These are phyloP conservation scores for Agrocybe praecox DNA, from an alignment of 768 basidiomycete genomes.

Conservation along the genomic window DNA sequence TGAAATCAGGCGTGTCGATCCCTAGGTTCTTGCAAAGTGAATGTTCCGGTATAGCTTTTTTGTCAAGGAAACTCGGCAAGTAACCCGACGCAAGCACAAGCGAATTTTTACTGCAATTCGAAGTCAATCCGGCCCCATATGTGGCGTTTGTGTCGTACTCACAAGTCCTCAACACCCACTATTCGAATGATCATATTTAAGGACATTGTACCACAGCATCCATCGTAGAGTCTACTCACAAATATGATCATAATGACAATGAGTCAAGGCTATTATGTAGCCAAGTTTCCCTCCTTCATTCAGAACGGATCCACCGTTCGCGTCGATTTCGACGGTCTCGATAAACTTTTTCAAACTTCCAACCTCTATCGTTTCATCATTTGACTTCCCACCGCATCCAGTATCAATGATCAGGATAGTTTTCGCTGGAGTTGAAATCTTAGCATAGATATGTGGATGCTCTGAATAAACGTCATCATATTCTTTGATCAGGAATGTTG, in stretches of 20 bases:
- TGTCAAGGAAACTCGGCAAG: slow-evolving; percentile 44
- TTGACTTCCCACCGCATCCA: slow-evolving; percentile 53
- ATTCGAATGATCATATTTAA: not conserved
- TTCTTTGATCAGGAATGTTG: slow-evolving; percentile 47
- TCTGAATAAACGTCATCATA: slow-evolving; percentile 53
- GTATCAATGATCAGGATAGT: slow-evolving; percentile 55
- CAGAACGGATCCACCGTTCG: slow-evolving; percentile 44
- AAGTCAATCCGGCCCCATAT: not conserved
- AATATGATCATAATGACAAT: slow-evolving; percentile 64
- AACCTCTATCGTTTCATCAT: slow-evolving; percentile 35
- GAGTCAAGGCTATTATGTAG: slow-evolving; percentile 52
- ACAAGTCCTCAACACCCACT: slow-evolving; percentile 57
- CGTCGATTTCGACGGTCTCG: slow-evolving; percentile 43
- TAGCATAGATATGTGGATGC: slow-evolving; percentile 58
- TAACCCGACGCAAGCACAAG: slow-evolving; percentile 51
- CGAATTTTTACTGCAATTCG: slow-evolving; percentile 36
- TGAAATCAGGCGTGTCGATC: slow-evolving; percentile 46
- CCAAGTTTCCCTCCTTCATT: slow-evolving; percentile 41
- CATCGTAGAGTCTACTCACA: slow-evolving; percentile 33
- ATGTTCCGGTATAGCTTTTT: slow-evolving; percentile 40
- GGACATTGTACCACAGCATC: not conserved
- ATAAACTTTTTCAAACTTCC: slow-evolving; percentile 48
- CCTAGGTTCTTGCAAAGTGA: slow-evolving; percentile 46
- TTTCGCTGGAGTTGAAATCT: slow-evolving; percentile 36
- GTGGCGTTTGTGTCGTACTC: slow-evolving; percentile 10